Evolutionary conservation across 441 rosid species (phyloP).

Genomic region (Daphne laureola): DNA sequence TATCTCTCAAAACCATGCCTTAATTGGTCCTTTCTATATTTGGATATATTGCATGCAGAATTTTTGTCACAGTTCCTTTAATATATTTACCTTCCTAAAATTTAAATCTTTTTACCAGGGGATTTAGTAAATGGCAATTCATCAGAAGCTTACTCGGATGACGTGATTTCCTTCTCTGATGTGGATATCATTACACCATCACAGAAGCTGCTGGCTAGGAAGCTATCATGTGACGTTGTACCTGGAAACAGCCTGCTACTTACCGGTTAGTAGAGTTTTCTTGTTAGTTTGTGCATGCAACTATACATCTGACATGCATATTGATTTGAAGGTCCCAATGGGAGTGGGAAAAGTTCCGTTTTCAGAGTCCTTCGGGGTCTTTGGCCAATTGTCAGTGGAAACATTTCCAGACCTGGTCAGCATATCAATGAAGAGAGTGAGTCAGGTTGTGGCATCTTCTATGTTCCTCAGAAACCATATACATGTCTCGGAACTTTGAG

Average conservation of each 20-base stretch:
- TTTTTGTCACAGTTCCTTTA: no score
- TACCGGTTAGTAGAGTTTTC: conserved; percentile 60
- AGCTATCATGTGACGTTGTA: conserved; percentile 67
- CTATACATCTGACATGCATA: conserved; percentile 22
- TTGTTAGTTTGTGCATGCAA: conserved; percentile 13
- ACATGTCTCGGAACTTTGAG: conserved; percentile 97
- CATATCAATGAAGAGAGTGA: conserved; percentile 40
- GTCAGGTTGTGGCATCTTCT: conserved; percentile 69
- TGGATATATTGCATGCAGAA: neutral
- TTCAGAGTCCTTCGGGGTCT: conserved; percentile 96
- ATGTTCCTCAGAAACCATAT: conserved; percentile 95
- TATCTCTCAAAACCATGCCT: no score
- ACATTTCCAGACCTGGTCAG: conserved; percentile 65
- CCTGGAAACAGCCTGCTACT: conserved; percentile 90
- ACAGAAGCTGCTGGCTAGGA: conserved; percentile 84
- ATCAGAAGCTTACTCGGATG: conserved; percentile 30
- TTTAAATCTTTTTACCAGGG: conserved; percentile 24
- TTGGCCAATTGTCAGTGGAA: conserved; percentile 93
- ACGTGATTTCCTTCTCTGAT: conserved; percentile 66
- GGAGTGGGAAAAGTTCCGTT: conserved; percentile 94
- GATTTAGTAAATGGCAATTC: conserved; percentile 24
- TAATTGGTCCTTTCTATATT: neutral
- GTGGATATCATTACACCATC: conserved; percentile 91
- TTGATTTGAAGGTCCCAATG: conserved; percentile 81
- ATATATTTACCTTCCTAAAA: neutral